Percentiles rank a stretch among this genome's conserved stretches.
These are phyloP conservation scores for Scutellaria minor DNA, from an alignment of 257 asterid species.

Conservation along the genomic window DNA sequence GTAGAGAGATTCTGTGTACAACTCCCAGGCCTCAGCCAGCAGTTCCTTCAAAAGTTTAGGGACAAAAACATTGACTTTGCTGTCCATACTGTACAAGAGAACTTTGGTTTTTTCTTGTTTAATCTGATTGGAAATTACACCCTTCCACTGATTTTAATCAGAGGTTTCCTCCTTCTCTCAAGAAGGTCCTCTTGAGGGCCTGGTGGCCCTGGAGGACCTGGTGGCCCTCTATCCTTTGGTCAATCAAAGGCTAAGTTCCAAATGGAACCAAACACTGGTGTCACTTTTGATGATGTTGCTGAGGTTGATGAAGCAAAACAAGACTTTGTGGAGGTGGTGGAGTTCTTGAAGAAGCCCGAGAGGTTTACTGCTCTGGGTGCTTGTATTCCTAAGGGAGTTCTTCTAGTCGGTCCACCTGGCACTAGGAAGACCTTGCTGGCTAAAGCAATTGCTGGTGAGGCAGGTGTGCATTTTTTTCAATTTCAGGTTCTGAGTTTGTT, in stretches of 20 bases:
- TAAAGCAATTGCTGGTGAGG: conserved; percentile 97
- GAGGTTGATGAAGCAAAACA: conserved; percentile 99
- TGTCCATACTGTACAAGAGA: conserved; percentile 89
- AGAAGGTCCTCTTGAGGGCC: conserved; percentile 86
- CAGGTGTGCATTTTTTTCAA: conserved; percentile 93
- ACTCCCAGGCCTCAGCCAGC: conserved; percentile 94
- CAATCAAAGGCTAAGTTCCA: conserved; percentile 98
- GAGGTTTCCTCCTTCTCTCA: conserved; percentile 91
- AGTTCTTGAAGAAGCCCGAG: conserved; percentile 94
- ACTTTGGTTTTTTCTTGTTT: conserved; percentile 72
- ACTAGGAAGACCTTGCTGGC: conserved; percentile 94
- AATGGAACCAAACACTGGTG: conserved; percentile 98
- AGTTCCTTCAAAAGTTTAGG: conserved; percentile 87
- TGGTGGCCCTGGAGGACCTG: conserved; percentile 99
- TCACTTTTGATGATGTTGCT: conserved; percentile 91
- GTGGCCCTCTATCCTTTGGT: conserved; percentile 71
- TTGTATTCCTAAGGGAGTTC: conserved; percentile 95
- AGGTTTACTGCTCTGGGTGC: conserved; percentile 96
- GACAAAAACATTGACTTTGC: conserved; percentile 95
- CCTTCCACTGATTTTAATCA: conserved; percentile 81
- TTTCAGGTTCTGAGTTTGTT: conserved; percentile 94
- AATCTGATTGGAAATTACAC: conserved; percentile 84
- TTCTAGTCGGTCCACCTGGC: conserved; percentile 96
- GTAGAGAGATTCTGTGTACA: conserved; percentile 90
- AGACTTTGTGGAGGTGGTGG: conserved; percentile 96